Evolutionary conservation across 75 land plant species (phyloP), one percentile per base, ranked within the genome.

Genomic region (Sequoiadendron giganteum): DNA sequence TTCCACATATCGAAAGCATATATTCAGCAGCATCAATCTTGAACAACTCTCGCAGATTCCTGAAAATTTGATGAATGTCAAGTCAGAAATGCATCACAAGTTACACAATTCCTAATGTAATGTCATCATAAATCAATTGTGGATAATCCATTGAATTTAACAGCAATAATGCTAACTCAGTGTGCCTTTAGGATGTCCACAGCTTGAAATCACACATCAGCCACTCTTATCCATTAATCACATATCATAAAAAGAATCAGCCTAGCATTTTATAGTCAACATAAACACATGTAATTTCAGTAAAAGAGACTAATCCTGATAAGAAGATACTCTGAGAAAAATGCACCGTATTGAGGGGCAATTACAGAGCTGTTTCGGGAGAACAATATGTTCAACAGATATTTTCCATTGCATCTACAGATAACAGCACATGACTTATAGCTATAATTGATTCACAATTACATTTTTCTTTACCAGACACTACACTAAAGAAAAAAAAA

Each of bases 1-100:
- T 90, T 40, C 91, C 91, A 80, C 91, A 90, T 25, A 90, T 90
- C 39, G 91, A 89, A 21, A 89, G 85, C 88, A 90, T 89, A 70
- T 90, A 90, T 15, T 89, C 91, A 36, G 91, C 91, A 38, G 88
- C 87, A 89, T 90, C 91, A 81, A 90, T 86, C 49, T 86, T 80
- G 86, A 90, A 90, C 78, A 89, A 45, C 49, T 91, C 86, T 78
- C 94, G 82, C 81, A 93, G 45, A 49, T 89, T 91, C 84, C 94
- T 93, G 88, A 34, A 30, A 42, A 6, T 80, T 80, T 38, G 47
- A 10, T 1, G 38, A 80, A 11, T 42, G 83, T 7, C 49, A 81
- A 18, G 3, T 45, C 8, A 25, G 49, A 81, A 81, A 43, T 21
- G 49, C 9, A 40, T 80, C 43, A 80, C 48, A 81, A 81, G 45